Base-by-base conservation (phyloP, 306 rosid genomes). In the Mucuna pruriens region DNA sequence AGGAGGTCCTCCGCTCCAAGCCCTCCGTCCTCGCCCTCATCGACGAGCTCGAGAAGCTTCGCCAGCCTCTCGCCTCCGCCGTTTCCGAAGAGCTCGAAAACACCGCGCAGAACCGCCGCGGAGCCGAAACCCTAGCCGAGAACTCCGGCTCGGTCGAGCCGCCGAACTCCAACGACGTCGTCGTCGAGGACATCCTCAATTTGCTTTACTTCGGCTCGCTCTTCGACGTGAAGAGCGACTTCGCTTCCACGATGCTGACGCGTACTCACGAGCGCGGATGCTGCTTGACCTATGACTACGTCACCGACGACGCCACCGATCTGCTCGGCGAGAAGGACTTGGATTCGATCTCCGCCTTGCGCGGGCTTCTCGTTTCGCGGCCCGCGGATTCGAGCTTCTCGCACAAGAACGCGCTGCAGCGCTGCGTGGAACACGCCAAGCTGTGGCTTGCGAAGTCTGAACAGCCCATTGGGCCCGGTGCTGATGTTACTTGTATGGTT, bases 231-330 rank as follows among this genome's bases (percentile, higher is more conserved):
- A 90, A 90, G 87, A 92, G 86, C 62, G 98, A 90, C 78, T 96
- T 96, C 78, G 88, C 97, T 2, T 88, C 97, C 9, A 92, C 92
- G 42, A 91, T 93, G 91, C 87, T 95, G 17, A 92, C 97, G 1
- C 84, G 99, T 82, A 96, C 94, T 3, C 97, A 91, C 71, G 99
- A 96, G 85, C 88, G 99, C 4, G 93, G 97, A 0, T 96, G 99
- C 46, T 96, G 99, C 87, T 78, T 96, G 85, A 96, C 99, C 57
- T 96, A 96, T 48, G 99, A 96, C 38, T 92, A 92, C 63, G 98
- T 96, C 74, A 92, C 97, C 2, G 99, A 96, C 79, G 99, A 96
- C 71, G 98, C 97, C 15, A 92, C 97, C 20, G 99, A 96, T 90
- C 94, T 90, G 84, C 98, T 96, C 0, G 86, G 90, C 6, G 98